Evolutionary conservation across 2,329 filamentous ascomycete genomes (phyloP), one percentile per base, ranked within the genome.

Genomic region (Fusarium chuoi): DNA sequence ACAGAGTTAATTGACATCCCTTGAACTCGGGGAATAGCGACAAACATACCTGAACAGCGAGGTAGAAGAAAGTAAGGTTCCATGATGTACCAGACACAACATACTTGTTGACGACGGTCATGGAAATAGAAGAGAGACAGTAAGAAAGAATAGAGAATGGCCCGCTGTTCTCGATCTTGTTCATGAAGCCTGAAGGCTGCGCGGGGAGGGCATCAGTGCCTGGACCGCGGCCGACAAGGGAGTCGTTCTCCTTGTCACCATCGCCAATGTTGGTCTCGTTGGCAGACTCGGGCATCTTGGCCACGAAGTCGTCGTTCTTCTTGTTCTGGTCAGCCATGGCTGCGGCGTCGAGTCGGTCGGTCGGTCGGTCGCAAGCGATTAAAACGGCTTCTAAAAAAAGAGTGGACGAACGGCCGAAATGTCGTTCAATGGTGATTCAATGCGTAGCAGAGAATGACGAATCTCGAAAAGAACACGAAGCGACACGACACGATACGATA

Each of bases 71-170:
- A 85, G 97, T 98, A 78, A 99, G 85, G 84, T 98, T 99, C 90
- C 97, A 99, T 76, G 92, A 90, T 58, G 89, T 88, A 68, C 96
- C 96, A 20, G 94, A 98, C 46, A 99, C 90, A 73, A 98, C 95
- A 83, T 97, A 99, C 88, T 99, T 99, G 87, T 99, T 99, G 83
- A 97, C 96, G n/a, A 98, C 94, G 12, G 96, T 99, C 96, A 99
- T 99, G 83, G 96, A 89, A 81, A 99, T 99, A 24, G 95, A 98
- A 61, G 96, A 94, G 79, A 93, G 87, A 84, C 96, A 99, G 87
- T 99, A 99, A 61, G 94, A 90, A 74, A 98, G 82, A 77, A 99
- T 93, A 28, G 96, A 95, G 56, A 96, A 82, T 55, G 90, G 86
- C 15, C 94, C 94, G 83, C 91, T 96, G 84, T 95, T 94, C 79